Evolutionary conservation across 208 protist genomes (phyloP).

Genomic region (Entamoeba invadens): DNA sequence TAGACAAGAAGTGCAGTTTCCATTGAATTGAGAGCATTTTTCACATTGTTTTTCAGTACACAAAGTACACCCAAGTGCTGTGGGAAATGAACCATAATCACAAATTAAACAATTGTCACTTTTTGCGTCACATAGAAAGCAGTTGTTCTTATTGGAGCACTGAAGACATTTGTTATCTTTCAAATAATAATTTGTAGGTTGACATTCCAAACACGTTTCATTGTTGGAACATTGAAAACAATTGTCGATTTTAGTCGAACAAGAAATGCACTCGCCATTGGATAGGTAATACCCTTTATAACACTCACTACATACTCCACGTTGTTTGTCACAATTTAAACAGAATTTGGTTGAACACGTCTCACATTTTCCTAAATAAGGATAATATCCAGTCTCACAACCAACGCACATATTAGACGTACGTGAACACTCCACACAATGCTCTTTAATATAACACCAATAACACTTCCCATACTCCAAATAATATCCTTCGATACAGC

Average conservation of each 20-base stretch:
- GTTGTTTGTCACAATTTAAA: neutral
- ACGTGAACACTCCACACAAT: neutral
- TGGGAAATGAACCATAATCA: neutral
- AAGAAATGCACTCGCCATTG: neutral
- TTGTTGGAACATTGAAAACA: neutral
- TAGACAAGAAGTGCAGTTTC: neutral
- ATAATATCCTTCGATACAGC: neutral
- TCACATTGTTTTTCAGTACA: neutral
- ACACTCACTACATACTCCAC: neutral
- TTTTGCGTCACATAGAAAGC: neutral
- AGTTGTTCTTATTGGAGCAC: neutral
- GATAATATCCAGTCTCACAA: neutral
- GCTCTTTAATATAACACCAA: neutral
- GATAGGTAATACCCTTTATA: neutral
- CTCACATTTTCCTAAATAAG: neutral
- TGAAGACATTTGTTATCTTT: neutral
- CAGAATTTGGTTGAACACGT: neutral
- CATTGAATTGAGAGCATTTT: neutral
- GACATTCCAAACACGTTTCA: neutral
- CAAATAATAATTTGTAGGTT: neutral
- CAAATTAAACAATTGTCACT: neutral
- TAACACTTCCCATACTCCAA: neutral
- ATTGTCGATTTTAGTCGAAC: neutral
- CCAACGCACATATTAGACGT: neutral
- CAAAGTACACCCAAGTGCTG: neutral